Evolutionary conservation across 306 rosid species (phyloP).

Genomic region (Inga oerstediana): DNA sequence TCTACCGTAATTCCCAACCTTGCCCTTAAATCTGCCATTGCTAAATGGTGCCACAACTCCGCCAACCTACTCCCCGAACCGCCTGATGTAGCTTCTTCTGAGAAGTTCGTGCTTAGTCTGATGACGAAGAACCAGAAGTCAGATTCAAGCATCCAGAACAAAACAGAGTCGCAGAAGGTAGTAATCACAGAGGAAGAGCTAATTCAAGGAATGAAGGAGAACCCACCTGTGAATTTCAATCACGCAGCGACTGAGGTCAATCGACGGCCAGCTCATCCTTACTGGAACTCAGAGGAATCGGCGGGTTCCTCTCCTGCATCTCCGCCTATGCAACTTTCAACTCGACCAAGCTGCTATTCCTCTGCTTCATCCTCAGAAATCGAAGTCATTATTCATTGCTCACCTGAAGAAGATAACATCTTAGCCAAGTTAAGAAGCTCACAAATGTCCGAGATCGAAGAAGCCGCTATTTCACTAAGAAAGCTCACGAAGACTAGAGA

Average conservation of each 20-base stretch:
- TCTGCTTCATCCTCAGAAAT: constrained; percentile 70
- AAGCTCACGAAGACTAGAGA: constrained; percentile 59
- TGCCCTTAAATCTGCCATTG: constrained; percentile 77
- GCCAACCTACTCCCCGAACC: constrained; percentile 42
- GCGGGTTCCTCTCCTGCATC: constrained; percentile 33
- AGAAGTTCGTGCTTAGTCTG: constrained; percentile 49
- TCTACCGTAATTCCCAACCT: constrained; percentile 79
- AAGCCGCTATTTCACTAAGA: constrained; percentile 56
- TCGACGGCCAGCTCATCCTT: constrained; percentile 33
- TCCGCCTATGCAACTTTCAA: constrained; percentile 56
- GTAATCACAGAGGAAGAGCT: constrained; percentile 33
- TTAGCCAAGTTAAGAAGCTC: constrained; percentile 53
- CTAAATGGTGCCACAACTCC: constrained; percentile 62
- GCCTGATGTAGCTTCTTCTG: constrained; percentile 37
- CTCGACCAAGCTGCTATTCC: constrained; percentile 61
- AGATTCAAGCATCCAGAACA: not conserved
- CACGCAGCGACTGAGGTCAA: constrained; percentile 50
- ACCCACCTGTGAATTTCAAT: constrained; percentile 38
- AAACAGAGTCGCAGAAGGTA: constrained; percentile 6
- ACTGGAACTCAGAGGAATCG: constrained; percentile 65
- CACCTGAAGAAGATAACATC: constrained; percentile 56
- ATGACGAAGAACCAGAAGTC: constrained; percentile 27
- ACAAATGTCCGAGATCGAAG: constrained; percentile 53
- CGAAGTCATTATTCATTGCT: constrained; percentile 39
- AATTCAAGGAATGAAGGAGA: constrained; percentile 39